Evolutionary conservation across 345 rosid genomes (phyloP).

Genomic region (Linum usitatissimum): DNA sequence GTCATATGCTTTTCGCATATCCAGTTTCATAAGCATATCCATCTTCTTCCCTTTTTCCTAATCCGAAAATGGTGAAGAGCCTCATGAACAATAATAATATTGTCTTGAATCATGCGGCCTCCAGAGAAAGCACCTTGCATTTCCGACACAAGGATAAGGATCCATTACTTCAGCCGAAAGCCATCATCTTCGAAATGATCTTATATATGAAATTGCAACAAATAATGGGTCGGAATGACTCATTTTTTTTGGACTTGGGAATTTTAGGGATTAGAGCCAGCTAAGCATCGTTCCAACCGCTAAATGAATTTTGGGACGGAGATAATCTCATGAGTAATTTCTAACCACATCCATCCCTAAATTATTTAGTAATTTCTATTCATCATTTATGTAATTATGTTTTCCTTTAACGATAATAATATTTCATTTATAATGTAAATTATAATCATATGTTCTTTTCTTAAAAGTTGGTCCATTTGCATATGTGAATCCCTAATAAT

Average conservation of each 20-base stretch:
- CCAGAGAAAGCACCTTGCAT: background rate
- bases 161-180: background rate
- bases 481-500: too few species aligned
- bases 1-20: background rate
- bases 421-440: too few species aligned
- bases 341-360: too few species aligned
- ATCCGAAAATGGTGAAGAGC: background rate
- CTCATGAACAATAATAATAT: background rate
- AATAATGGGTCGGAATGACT: background rate
- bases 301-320: too few species aligned
- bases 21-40: background rate
- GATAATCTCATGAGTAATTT: too few species aligned
- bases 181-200: background rate
- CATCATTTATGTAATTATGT: too few species aligned
- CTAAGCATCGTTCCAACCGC: background rate
- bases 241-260: background rate
- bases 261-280: background rate
- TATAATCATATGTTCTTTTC: too few species aligned
- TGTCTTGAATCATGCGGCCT: background rate
- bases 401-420: too few species aligned
- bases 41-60: background rate
- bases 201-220: background rate
- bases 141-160: background rate
- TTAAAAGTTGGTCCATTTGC: too few species aligned
- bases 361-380: too few species aligned